phyloP scores from a whole-genome alignment of 2,329 filamentous ascomycete genomes.

The Zalaria sp. region DNA sequence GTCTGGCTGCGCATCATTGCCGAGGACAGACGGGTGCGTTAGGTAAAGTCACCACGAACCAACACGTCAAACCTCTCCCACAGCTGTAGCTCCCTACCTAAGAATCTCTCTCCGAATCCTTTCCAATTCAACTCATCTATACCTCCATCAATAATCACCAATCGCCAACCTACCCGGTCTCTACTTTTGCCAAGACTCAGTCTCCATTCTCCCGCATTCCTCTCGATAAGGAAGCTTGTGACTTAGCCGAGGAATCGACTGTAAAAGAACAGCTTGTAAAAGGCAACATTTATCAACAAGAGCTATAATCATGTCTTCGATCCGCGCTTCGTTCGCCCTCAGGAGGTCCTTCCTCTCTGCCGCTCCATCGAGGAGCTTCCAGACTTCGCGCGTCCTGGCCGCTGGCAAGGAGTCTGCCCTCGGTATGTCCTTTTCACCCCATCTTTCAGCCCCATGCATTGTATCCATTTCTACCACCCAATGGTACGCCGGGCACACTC shows the following conservation, averaged over 20 bases:
- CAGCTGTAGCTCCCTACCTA: neutral
- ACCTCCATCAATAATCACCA: neutral
- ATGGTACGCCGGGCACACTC: too few relatives aligned
- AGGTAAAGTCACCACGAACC: neutral
- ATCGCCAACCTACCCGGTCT: neutral
- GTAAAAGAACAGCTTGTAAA: neutral
- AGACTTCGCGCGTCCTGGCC: conserved; percentile 19
- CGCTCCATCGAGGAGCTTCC: conserved; percentile 16
- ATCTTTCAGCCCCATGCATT: neutral
- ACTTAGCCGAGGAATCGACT: neutral
- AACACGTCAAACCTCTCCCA: neutral
- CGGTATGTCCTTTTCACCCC: conserved; percentile 18
- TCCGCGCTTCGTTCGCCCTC: conserved; percentile 12
- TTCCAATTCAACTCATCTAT: neutral
- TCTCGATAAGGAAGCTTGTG: neutral
- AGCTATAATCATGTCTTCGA: conserved; percentile 8
- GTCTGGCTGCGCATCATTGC: too few relatives aligned
- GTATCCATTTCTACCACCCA: neutral
- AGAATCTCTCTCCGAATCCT: neutral
- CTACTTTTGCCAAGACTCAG: neutral
- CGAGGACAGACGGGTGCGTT: too few relatives aligned
- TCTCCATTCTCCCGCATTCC: neutral
- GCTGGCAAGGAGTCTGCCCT: conserved; percentile 30
- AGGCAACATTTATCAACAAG: conserved; percentile 2
- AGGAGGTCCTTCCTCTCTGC: conserved; percentile 15